Base-by-base conservation (phyloP, 2,329 filamentous ascomycete genomes). In the Fusarium fujikuroi region DNA sequence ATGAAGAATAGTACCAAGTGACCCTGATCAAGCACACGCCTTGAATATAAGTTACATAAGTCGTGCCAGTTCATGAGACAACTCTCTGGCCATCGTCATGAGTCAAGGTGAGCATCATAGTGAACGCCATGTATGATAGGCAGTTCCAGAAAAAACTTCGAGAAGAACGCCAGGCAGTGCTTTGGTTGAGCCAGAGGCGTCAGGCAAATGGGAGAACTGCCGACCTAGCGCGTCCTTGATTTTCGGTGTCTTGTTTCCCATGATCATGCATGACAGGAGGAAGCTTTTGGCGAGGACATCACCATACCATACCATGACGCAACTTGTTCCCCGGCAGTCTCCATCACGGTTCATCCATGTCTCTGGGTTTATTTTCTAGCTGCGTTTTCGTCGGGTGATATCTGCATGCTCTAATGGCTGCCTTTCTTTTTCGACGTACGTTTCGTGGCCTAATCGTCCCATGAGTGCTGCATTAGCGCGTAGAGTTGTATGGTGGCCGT, bases 371-470 rank as follows among this genome's bases (percentile, higher is more conserved):
- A 52, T 67, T 73, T 49, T 69, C 66, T 60, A 63, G 66, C 66
- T 76, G 66, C 66, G 56, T 75, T 69, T 72, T 67, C 65, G 62
- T 69, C 56, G 36, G 64, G 56, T 70, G 40, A 47, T 66, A 63
- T 68, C 42, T 47, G 60, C 67, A 75, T 66, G 60, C 59, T 67
- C 60, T 52, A 40, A 19, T 25, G 39, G 58, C 40, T 49, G 30
- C 37, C 36, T 42, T 75, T 72, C 67, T 74, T 76, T 77, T 73
- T 76, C 30, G 69, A 76, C 72, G 62, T 77, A 77, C 67, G 65
- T 75, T 77, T 67, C 57, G 56, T 46, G 47, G 44, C 50, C 54
- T 61, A 76, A 75, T 76, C 73, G 69, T 76, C 61, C 73, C 74
- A 77, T 62, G 47, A 64, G 30, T 67, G 62, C 60, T 66, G 69